These are phyloP conservation scores for Dioscorea dumetorum DNA, from an alignment of 106 monocot species.

Conservation along the genomic window DNA sequence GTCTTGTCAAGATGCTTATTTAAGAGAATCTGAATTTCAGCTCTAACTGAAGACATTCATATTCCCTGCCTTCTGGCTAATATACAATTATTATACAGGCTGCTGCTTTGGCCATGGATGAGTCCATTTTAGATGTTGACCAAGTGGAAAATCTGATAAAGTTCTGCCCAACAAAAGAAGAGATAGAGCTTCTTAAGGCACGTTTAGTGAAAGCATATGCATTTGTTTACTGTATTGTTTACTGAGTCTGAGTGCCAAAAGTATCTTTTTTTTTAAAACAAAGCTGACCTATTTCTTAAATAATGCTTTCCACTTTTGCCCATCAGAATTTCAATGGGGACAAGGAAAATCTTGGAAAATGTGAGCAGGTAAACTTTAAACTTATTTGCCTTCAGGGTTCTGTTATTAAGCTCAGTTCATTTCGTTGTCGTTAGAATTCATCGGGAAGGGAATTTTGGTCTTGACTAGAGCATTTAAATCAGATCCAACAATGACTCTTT, in stretches of 20 bases:
- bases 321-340: conserved; percentile 61
- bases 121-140: conserved; percentile 77
- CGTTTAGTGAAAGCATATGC: conserved; percentile 1
- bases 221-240: background rate
- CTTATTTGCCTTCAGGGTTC: background rate
- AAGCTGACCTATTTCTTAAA: background rate
- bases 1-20: too few species aligned
- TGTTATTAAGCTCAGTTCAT: too few species aligned
- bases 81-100: conserved; percentile 17
- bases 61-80: too few species aligned
- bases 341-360: conserved; percentile 86
- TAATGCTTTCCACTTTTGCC: conserved; percentile 2
- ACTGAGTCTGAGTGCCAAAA: background rate
- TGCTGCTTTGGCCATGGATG: conserved; percentile 77
- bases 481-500: too few species aligned
- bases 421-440: too few species aligned
- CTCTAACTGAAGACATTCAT: too few species aligned
- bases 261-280: background rate
- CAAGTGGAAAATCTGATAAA: conserved; percentile 84
- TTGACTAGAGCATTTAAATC: too few species aligned
- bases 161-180: conserved; percentile 88
- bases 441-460: too few species aligned
- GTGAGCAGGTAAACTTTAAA: conserved; percentile 56
- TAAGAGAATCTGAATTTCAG: too few species aligned
- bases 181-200: conserved; percentile 86